Conservation (phyloP, 2,329 filamentous ascomycete species). For the Penicillium frequentans region DNA sequence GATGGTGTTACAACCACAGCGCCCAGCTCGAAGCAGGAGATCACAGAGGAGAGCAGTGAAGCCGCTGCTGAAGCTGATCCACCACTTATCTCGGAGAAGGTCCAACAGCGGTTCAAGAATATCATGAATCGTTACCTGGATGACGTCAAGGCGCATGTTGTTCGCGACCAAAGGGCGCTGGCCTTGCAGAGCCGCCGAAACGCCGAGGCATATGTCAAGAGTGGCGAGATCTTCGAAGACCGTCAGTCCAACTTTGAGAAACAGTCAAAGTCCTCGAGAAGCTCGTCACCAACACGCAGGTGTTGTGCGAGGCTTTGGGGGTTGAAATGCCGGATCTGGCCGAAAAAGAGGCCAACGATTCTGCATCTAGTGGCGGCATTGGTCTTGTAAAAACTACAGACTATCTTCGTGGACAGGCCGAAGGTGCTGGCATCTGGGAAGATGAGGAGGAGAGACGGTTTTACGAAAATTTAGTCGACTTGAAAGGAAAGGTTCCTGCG, state of each 20-base stretch:
- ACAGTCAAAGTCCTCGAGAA: conserved; percentile 91
- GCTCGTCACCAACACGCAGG: conserved; percentile 83
- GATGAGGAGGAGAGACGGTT: conserved; percentile 97
- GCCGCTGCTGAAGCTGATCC: conserved; percentile 60
- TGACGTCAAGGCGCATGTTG: conserved; percentile 83
- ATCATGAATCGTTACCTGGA: conserved; percentile 87
- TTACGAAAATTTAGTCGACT: conserved; percentile 93
- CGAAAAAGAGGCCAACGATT: conserved; percentile 71
- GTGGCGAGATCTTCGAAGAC: conserved; percentile 96
- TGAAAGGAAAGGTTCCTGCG: conserved; percentile 92
- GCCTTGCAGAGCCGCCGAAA: conserved; percentile 87
- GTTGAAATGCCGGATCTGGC: conserved; percentile 92
- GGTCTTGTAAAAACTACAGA: conserved; percentile 92
- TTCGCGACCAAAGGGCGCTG: conserved; percentile 90
- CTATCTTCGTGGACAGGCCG: conserved; percentile 84
- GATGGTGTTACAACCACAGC: conserved; percentile 64
- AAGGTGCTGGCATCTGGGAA: conserved; percentile 95
- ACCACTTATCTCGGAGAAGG: conserved; percentile 71
- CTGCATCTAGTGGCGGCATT: conserved; percentile 71
- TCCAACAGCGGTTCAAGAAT: conserved; percentile 82
- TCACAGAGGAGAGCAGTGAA: conserved; percentile 45
- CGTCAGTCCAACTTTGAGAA: conserved; percentile 95
- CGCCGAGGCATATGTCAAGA: conserved; percentile 97
- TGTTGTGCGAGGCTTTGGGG: conserved; percentile 82
- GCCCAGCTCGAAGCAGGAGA: conserved; percentile 49